Conservation (phyloP, 2,329 filamentous ascomycete genomes). For the Sporothrix protearum region DNA sequence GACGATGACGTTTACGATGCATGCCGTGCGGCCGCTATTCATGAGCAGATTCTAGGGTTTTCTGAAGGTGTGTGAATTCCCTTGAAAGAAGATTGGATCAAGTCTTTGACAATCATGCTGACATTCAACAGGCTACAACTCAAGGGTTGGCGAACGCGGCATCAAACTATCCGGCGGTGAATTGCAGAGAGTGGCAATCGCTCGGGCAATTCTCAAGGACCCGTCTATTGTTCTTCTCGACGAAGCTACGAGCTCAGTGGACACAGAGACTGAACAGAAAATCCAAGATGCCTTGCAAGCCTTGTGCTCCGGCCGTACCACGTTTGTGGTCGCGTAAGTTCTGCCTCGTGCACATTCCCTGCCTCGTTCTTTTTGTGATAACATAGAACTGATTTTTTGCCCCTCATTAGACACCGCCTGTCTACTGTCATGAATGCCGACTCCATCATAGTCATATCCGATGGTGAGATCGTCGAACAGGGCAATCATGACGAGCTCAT, state of each 20-base stretch:
- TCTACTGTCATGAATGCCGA: slow-evolving; percentile 70
- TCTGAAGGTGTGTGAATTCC: slow-evolving; percentile 41
- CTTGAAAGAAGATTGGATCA: too few relatives aligned
- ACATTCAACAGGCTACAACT: slow-evolving; percentile 43
- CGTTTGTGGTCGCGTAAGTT: slow-evolving; percentile 61
- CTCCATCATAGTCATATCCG: slow-evolving; percentile 61
- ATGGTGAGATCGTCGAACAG: slow-evolving; percentile 61
- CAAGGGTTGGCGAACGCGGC: slow-evolving; percentile 50
- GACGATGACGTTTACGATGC: slow-evolving; percentile 55
- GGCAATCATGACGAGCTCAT: slow-evolving; percentile 60
- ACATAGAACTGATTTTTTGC: not conserved
- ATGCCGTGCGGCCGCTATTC: slow-evolving; percentile 54
- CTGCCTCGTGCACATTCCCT: not conserved
- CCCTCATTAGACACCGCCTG: slow-evolving; percentile 54
- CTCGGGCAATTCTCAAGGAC: slow-evolving; percentile 67
- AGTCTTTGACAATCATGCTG: slow-evolving; percentile 20
- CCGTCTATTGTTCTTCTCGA: slow-evolving; percentile 75
- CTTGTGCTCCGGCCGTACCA: slow-evolving; percentile 60
- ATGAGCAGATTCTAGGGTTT: slow-evolving; percentile 56
- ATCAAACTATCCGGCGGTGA: slow-evolving; percentile 64
- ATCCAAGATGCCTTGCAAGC: slow-evolving; percentile 60
- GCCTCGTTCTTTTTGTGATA: not conserved
- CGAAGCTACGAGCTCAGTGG: slow-evolving; percentile 74
- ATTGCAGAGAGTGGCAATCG: slow-evolving; percentile 64
- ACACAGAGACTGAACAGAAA: slow-evolving; percentile 65